Base-by-base conservation (phyloP, 2,329 filamentous ascomycete genomes). In the Nigrospora sphaerica region DNA sequence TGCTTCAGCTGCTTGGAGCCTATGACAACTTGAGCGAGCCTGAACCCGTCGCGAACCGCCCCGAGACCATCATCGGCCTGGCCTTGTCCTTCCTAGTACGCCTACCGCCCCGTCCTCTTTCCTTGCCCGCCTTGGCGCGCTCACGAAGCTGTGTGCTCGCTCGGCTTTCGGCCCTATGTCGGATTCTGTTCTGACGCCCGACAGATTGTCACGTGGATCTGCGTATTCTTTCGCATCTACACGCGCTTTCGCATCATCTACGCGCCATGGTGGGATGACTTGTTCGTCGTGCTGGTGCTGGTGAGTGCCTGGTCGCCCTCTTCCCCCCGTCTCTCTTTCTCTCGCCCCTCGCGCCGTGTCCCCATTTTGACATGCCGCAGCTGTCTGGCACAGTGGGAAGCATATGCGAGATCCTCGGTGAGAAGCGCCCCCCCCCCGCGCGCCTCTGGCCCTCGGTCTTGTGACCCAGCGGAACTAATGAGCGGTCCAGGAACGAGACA, bases 241-340 rank as follows among this genome's bases (percentile, higher is more conserved):
- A 46, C 52, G 7, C 53, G 56, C 18, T 35, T 57, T 11, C 48
- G 38, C 17, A 42, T 57, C 13, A 38, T 55, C 5, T 42, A 49
- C 10, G 49, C 52, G 18, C 51, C 48, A 16, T 54, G 56, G 16
- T 58, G 53, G 54, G 56, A 58, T 37, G 56, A 58, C 33, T 28
- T 56, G 3, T 57, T 56, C 23, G 47, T 58, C n/a, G 33, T 56
- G 49, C 19, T 46, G 49, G 18, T 46, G 7, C 17, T 51, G 47
- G 49, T 49, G 5, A 13, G 46, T 51, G 45, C 23, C 7, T 9
- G 5, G 5, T 28, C 23, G 23, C 5, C 2, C 23, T 10, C 7
- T 10, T 9, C 23, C 7, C 23, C 23, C 23, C 23, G 4, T 7
- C 7, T 31, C 2, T 6, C 18, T 12, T 39, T 39, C 19, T 16